Evolutionary conservation across 768 basidiomycete species (phyloP).

Genomic region (Kwoniella dendrophila): DNA sequence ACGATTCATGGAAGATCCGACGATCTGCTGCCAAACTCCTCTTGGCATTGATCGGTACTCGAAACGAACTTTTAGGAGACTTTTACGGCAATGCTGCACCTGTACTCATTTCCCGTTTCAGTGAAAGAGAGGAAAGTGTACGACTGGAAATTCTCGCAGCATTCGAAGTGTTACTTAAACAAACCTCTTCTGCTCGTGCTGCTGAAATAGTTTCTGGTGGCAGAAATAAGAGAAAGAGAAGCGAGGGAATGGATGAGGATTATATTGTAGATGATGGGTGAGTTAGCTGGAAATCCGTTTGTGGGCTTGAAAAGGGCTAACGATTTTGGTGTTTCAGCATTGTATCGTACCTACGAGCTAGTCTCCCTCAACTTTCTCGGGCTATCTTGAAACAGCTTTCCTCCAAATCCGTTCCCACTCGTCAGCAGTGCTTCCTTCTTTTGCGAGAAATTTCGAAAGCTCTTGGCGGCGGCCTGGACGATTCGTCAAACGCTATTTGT

Average conservation of each 20-base stretch:
- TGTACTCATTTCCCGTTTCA: conserved; percentile 84
- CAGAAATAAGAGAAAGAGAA: conserved; percentile 58
- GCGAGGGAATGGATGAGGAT: conserved; percentile 60
- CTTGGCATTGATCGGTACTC: conserved; percentile 79
- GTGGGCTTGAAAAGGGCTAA: not conserved
- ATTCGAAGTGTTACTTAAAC: conserved; percentile 76
- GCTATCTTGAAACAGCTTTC: conserved; percentile 83
- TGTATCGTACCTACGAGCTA: conserved; percentile 56
- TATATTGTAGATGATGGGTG: conserved; percentile 45
- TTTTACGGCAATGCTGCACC: conserved; percentile 86
- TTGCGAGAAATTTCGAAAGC: conserved; percentile 75
- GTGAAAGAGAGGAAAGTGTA: conserved; percentile 93
- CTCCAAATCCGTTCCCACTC: conserved; percentile 73
- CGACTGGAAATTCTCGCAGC: conserved; percentile 88
- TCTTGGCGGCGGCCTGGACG: conserved; percentile 77
- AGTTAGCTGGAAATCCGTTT: conserved; percentile 11
- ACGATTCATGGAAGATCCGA: conserved; percentile 96
- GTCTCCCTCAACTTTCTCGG: conserved; percentile 77
- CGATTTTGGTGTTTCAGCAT: conserved; percentile 27
- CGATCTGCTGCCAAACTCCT: conserved; percentile 90
- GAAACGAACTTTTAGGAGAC: conserved; percentile 77
- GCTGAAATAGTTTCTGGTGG: conserved; percentile 56
- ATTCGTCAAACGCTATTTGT: conserved; percentile 67
- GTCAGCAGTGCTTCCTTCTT: conserved; percentile 83
- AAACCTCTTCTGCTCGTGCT: conserved; percentile 67